These are phyloP conservation scores for Myxozyma geophila DNA, from an alignment of 805 yeast genomes.

Conservation along the genomic window DNA sequence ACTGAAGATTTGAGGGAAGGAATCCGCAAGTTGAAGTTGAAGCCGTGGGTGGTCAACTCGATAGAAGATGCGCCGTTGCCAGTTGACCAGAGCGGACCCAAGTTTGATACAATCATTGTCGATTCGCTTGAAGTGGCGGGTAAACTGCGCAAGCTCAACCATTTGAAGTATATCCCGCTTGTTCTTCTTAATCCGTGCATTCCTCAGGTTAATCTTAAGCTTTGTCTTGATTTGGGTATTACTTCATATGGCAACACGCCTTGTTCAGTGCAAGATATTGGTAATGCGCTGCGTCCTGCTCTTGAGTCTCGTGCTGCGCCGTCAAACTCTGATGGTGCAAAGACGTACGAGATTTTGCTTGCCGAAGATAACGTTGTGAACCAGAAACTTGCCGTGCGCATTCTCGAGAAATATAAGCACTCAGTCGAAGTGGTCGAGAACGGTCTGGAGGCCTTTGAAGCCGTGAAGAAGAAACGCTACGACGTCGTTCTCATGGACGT, in stretches of 20 bases:
- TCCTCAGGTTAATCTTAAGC: slow-evolving; percentile 76
- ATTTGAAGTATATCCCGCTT: slow-evolving; percentile 82
- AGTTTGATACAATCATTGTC: slow-evolving; percentile 79
- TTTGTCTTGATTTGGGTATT: slow-evolving; percentile 83
- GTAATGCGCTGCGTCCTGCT: slow-evolving; percentile 83
- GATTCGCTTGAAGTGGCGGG: slow-evolving; percentile 79
- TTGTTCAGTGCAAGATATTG: slow-evolving; percentile 78
- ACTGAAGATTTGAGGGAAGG: slow-evolving; percentile 57
- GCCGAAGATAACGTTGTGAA: slow-evolving; percentile 90
- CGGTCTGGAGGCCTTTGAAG: slow-evolving; percentile 81
- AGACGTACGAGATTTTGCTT: slow-evolving; percentile 70
- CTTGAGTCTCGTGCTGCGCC: slow-evolving; percentile 81
- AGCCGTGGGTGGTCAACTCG: slow-evolving; percentile 62
- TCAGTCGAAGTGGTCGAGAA: slow-evolving; percentile 83
- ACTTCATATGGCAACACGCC: slow-evolving; percentile 90
- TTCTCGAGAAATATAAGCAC: slow-evolving; percentile 84
- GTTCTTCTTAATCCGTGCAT: slow-evolving; percentile 76
- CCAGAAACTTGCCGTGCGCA: slow-evolving; percentile 84
- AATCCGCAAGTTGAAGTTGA: slow-evolving; percentile 60
- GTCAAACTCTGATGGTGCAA: slow-evolving; percentile 76
- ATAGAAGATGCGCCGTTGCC: slow-evolving; percentile 56
- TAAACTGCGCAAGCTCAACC: slow-evolving; percentile 67
- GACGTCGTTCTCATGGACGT: slow-evolving; percentile 92
- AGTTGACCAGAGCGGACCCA: slow-evolving; percentile 46
- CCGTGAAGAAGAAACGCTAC: slow-evolving; percentile 65